Evolutionary conservation across 768 basidiomycete species (phyloP).

Genomic region (Tubosaeta sp.): DNA sequence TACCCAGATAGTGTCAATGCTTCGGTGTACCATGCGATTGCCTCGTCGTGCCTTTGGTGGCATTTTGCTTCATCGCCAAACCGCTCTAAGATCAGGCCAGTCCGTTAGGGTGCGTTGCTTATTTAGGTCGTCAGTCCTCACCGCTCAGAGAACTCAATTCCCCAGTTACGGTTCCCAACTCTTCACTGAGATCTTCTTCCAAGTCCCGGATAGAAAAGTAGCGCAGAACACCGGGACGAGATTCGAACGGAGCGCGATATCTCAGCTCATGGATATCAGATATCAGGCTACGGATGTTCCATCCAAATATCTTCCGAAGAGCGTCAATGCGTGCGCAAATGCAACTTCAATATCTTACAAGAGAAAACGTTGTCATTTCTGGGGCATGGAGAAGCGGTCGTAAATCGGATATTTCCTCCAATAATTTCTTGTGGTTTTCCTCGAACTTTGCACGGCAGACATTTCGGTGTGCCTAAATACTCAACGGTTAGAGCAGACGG

Average conservation of each 20-base stretch:
- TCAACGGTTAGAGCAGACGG: background rate
- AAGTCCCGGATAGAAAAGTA: background rate
- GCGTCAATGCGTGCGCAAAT: background rate
- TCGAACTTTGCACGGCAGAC: background rate
- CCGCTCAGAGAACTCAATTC: slow-evolving; percentile 10
- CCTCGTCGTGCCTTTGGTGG: background rate
- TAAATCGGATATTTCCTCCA: background rate
- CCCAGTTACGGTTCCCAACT: background rate
- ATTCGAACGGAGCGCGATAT: slow-evolving; percentile 6
- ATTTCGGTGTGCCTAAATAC: slow-evolving; percentile 1
- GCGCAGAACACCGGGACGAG: background rate
- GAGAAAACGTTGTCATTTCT: background rate
- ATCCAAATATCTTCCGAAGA: slow-evolving; percentile 10
- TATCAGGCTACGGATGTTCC: slow-evolving; percentile 3
- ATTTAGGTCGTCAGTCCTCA: background rate
- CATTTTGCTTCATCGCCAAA: slow-evolving; percentile 9
- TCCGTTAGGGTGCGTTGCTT: background rate
- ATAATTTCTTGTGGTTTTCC: background rate
- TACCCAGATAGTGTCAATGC: slow-evolving; percentile 3
- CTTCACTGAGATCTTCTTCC: slow-evolving; percentile 3
- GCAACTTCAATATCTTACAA: slow-evolving; percentile 3
- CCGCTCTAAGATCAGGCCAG: slow-evolving; percentile 1
- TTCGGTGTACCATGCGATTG: slow-evolving; percentile 12
- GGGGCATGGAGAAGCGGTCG: background rate
- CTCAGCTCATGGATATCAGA: slow-evolving; percentile 7